Base-by-base conservation (phyloP, 495 filamentous ascomycete species). In the Elaphomyces granulatus region DNA sequence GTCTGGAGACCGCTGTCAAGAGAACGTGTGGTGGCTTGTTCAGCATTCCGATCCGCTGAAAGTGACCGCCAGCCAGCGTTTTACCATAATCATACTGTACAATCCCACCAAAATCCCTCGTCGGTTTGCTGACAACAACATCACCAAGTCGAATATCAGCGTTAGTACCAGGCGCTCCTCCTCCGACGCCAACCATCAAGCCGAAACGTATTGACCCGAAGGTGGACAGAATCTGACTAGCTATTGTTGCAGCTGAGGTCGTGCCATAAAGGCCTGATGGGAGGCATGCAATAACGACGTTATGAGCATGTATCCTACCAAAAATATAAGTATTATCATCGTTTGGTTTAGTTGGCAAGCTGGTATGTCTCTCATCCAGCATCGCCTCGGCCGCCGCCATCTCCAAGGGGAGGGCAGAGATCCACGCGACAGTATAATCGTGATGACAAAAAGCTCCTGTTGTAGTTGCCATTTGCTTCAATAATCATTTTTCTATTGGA, bases 101-200 rank as follows among this genome's bases (percentile, higher is more conserved):
- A 1, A 66, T 56, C 4, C 61, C 57, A 12, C 47, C 38, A 37
- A 39, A 20, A 4, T 8, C 28, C 15, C 34, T 26, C 14, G 32
- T 41, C 12, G 56, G 56, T 8, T 46, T 42, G 39, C 56, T 50
- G 17, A 42, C 45, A 15, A 56, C 47, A 12, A 57, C 42, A 38
- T 56, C 54, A 14, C 54, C 50, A 17, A 57, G 47, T n/a, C 50
- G 48, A 16, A 56, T 51, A 45, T 56, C 50, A 30, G 20, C 17
- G 16, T 32, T 17, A 38, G 14, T 23, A 14, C 34, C 36, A 21
- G 43, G 38, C 8, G 61, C 50, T 2, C 60, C 60, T n/a, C 63
- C 63, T 20, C 60, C 54, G 34, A 67, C 63, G 7, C 64, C 62
- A 4, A 68, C 59, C 51, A 64, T 50, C 4, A 68, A 38, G 20